Evolutionary conservation across 257 asterid species (phyloP), one percentile per base, ranked within the genome.

Genomic region (Solanum neorickii): DNA sequence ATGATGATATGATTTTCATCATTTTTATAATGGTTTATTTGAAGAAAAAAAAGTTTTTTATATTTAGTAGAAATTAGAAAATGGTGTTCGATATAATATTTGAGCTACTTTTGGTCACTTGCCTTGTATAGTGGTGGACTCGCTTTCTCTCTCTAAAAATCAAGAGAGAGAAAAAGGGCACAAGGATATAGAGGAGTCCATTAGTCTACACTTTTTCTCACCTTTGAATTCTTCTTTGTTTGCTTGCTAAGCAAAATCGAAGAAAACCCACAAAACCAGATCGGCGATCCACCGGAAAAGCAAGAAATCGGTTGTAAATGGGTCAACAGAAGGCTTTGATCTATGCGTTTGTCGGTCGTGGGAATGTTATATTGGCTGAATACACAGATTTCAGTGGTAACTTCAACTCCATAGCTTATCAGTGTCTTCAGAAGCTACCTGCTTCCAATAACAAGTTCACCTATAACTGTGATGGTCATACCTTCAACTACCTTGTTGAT

Each of bases 301-400:
- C 35, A 75, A 83, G 75, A 25, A 35, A 56, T 83, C 86, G 60
- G 89, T 90, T 41, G 84, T 52, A 89, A 27, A 93, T 93, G 95
- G 93, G 88, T 87, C 92, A 92, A 44, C 89, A 91, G 89, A 92
- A 90, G 90, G 89, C 93, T 88, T 84, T 93, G 94, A 93, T 93
- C 93, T 93, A 93, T 91, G 92, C 95, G 6, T 90, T 92, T 89
- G 95, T 93, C 90, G 93, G 94, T 89, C 95, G 94, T 46, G 94
- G 94, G 27, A 90, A 92, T 88, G 93, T 91, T 66, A 87, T 90
- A 46, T 84, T 93, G 87, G 92, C 94, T 49, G 95, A 93, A 90
- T 91, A 92, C 88, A 93, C 95, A 33, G 95, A 93, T 90, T 93
- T 93, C 90, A 93, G 94, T 13, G 95, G 95, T n/a, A 93, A 93